phyloP scores from a whole-genome alignment of 306 rosid genomes.

The Glycine tomentella region DNA sequence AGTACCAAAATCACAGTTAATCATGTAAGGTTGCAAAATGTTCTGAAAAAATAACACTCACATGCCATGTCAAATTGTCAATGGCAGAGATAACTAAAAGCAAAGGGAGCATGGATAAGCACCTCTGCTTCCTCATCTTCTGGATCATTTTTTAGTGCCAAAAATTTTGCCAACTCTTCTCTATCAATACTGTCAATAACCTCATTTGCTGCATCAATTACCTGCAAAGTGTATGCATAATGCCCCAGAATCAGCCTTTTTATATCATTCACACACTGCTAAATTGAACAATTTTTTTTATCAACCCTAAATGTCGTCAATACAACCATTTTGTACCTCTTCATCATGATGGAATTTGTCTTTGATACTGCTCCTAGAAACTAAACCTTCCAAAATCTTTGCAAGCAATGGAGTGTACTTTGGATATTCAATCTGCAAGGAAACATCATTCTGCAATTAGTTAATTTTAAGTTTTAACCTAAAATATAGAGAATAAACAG shows the following conservation, averaged over 20 bases:
- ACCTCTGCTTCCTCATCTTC: conserved; percentile 95
- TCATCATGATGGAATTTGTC: conserved; percentile 64
- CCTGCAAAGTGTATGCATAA: conserved; percentile 55
- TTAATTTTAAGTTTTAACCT: conserved; percentile 13
- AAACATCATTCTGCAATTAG: conserved; percentile 44
- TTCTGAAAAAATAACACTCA: conserved; percentile 24
- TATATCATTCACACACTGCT: background rate
- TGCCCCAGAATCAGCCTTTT: background rate
- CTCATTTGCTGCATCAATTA: conserved; percentile 81
- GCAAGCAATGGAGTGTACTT: conserved; percentile 79
- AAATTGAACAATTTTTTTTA: conserved; percentile 8
- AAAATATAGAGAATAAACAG: conserved; percentile 37
- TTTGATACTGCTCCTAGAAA: conserved; percentile 63
- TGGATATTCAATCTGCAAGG: conserved; percentile 87
- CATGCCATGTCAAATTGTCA: conserved; percentile 5
- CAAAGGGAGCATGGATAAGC: conserved; percentile 28
- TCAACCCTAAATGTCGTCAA: conserved; percentile 8
- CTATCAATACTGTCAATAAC: conserved; percentile 79
- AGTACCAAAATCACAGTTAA: conserved; percentile 33
- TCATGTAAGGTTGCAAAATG: conserved; percentile 23
- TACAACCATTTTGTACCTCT: conserved; percentile 57
- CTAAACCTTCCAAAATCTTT: conserved; percentile 81
- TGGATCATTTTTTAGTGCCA: conserved; percentile 71
- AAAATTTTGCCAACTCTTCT: conserved; percentile 71
- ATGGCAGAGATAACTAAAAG: conserved; percentile 13